Conservation (phyloP, 257 asterid genomes). For the Nicotiana obtusifolia region DNA sequence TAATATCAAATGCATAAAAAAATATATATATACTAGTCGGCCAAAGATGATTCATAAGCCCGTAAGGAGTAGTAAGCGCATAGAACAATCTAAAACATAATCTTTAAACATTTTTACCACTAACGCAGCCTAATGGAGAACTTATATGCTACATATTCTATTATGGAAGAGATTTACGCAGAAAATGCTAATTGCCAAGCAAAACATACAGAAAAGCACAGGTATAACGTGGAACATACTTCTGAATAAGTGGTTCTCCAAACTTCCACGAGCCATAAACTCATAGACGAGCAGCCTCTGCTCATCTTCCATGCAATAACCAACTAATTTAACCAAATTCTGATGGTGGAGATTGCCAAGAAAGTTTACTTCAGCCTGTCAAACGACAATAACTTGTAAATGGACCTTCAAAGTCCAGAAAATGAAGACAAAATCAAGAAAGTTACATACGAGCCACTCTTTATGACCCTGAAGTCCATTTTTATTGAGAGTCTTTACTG, state of each 20-base stretch:
- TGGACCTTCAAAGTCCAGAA: not conserved
- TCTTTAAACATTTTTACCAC: not conserved
- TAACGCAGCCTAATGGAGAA: not conserved
- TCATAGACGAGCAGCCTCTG: conserved; percentile 84
- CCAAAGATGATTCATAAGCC: not conserved
- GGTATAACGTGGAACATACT: conserved; percentile 35
- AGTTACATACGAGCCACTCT: conserved; percentile 72
- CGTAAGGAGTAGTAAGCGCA: not conserved
- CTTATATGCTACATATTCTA: not conserved
- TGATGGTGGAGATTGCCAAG: conserved; percentile 77
- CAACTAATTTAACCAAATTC: conserved; percentile 71
- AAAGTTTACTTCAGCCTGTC: conserved; percentile 77
- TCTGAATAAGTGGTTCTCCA: conserved; percentile 91
- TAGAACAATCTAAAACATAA: not conserved
- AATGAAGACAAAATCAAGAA: not conserved
- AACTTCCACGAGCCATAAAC: conserved; percentile 88
- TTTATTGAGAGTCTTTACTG: conserved; percentile 78
- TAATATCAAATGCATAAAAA: not conserved
- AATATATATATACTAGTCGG: not conserved
- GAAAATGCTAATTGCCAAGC: not conserved
- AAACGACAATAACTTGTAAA: conserved; percentile 12
- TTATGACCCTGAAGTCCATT: conserved; percentile 90
- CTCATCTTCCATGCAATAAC: conserved; percentile 79
- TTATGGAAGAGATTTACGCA: not conserved
- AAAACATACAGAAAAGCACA: not conserved